Base-by-base conservation (phyloP, 805 yeast genomes). In the Starmerella bombi region DNA sequence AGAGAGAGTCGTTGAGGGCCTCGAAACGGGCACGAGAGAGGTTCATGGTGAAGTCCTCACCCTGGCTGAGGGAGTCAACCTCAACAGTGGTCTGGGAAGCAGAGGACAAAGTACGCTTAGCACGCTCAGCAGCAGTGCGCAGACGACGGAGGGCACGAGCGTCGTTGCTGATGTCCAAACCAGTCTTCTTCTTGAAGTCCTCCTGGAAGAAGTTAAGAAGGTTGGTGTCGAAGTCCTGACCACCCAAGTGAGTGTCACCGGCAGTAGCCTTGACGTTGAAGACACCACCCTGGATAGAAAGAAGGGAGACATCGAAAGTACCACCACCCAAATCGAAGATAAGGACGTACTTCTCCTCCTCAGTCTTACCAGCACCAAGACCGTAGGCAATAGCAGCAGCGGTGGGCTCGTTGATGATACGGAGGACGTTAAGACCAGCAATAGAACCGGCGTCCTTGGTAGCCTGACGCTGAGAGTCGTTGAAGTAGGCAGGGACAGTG, bases 191-290 rank as follows among this genome's bases (percentile, higher is more conserved):
- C 75, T 79, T 75, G 84, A 88, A 88, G 63, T 86, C 96, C 59
- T 76, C 74, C 70, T 78, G 76, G 77, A 88, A 88, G 74, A 76
- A 83, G 68, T 77, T 88, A 56, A 86, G 80, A 64, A 88, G 74
- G 79, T 86, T 82, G 74, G 85, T 80, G 71, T 86, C 97, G 68
- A 86, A 86, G 71, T 86, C 97, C 75, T 86, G 94, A 76, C 97
- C 97, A 77, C 97, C 97, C 71, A 86, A 79, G 71, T 86, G 97
- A 57, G 97, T 86, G 72, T 86, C 95, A 83, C 97, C 97, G 59
- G 95, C 94, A 55, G 95, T 84, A 56, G 94, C 93, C 74, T 84
- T 84, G 59, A 84, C 95, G 62, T 85, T 85, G 72, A 84, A 84
- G 60, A 84, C 85, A 77, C 95, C 95, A 59, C 88, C 94, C 64